Evolutionary conservation across 257 asterid genomes (phyloP), one percentile per base, ranked within the genome.

Genomic region (Agastache rugosa): DNA sequence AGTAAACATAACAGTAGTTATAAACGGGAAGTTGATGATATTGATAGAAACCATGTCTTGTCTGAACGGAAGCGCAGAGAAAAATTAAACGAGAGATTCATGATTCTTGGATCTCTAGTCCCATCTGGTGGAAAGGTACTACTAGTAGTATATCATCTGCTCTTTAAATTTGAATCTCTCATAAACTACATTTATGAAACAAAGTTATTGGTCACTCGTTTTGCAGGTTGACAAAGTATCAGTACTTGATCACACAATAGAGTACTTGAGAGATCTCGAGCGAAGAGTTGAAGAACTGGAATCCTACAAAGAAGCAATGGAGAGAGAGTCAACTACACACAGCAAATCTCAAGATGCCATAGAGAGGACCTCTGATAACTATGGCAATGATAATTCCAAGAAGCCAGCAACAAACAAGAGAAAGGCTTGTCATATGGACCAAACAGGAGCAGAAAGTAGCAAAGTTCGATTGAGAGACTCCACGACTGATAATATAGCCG

Each of bases 71-170:
- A 86, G 74, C 88, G 92, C 23, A 81, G 96, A 69, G 94, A 90
- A 56, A 95, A 89, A 77, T 85, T 95, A 56, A 89, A 90, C 16
- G 94, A 92, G 83, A 86, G 93, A 74, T 87, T 95, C 35, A 42
- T 22, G 78, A 83, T 87, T 81, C 97, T 95, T 58, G 92, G 91
- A 73, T 88, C 98, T 0, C 69, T 95, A 75, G 83, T 95, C 67
- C 99, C 99, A 17, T 85, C 91, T 35, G 86, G 92, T 75, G 91
- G 92, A 84, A 95, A 95, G 98, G 99, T 94, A 81, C 53, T 63
- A 64, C 10, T 41, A 64, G 14, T 41, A 64, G 14, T 2, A 27
- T 34, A 39, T 74, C 19, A 65, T 42, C 29, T 72, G 2, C 15
- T 17, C 51, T 39, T 72, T 23, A 11, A 16, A 37, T 58, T 22